Conservation (phyloP, 805 yeast genomes). For the Wickerhamiella shivajii region DNA sequence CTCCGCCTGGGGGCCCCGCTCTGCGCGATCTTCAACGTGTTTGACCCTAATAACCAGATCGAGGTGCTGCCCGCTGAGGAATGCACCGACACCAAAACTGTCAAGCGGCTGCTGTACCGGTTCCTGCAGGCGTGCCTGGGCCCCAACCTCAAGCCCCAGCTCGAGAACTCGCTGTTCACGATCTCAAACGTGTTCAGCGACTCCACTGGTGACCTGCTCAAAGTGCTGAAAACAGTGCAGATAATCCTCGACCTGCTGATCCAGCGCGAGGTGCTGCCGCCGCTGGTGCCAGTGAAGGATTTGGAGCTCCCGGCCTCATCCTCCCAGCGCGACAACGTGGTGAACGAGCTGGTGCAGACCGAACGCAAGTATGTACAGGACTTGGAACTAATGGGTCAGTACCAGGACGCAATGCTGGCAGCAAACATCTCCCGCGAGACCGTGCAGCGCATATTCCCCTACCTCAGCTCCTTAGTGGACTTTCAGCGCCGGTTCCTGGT, state of each 20-base stretch:
- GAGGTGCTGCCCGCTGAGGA: slow-evolving; percentile 48
- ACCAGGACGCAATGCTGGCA: slow-evolving; percentile 50
- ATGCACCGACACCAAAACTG: slow-evolving; percentile 67
- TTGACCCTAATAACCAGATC: slow-evolving; percentile 35
- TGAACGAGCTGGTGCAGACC: slow-evolving; percentile 71
- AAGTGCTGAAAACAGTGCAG: slow-evolving; percentile 59
- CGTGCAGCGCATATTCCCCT: slow-evolving; percentile 71
- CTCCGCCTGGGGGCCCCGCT: slow-evolving; percentile 88
- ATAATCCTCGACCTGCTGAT: slow-evolving; percentile 38
- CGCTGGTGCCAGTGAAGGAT: slow-evolving; percentile 1
- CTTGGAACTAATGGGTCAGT: slow-evolving; percentile 55
- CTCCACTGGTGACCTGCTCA: slow-evolving; percentile 60
- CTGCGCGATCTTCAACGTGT: slow-evolving; percentile 66
- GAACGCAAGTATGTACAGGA: slow-evolving; percentile 91
- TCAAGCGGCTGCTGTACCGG: slow-evolving; percentile 81
- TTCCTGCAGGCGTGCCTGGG: slow-evolving; percentile 72
- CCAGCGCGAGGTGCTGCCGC: slow-evolving; percentile 5
- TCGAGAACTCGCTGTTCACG: slow-evolving; percentile 71
- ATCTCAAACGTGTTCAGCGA: slow-evolving; percentile 80
- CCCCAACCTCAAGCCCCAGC: slow-evolving; percentile 47
- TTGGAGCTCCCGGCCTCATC: slow-evolving; percentile 9
- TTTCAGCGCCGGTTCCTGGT: slow-evolving; percentile 81
- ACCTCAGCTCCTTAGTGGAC: slow-evolving; percentile 67
- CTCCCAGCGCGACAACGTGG: slow-evolving; percentile 52
- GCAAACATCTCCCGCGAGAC: slow-evolving; percentile 68